Evolutionary conservation across 2,329 filamentous ascomycete genomes (phyloP), one percentile per base, ranked within the genome.

Genomic region (Dryadomyces sulphureus): DNA sequence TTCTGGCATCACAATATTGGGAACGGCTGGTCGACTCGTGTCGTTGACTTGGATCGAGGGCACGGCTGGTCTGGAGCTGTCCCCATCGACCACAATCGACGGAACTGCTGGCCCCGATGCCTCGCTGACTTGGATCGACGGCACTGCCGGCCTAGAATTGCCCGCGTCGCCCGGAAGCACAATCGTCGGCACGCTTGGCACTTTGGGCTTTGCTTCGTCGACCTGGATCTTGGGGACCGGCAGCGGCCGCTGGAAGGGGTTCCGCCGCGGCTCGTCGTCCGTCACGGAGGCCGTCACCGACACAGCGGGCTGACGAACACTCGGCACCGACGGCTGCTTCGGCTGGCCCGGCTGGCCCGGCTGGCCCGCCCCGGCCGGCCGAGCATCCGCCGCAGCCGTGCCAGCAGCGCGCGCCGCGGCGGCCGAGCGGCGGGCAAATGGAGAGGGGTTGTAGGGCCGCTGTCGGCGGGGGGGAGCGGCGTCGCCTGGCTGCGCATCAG

Each of bases 401-500:
- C 75, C 68, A 72, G 63, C 53, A 77, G 69, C 69, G 62, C 73
- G 55, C 57, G 61, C 58, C 63, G 69, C 41, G 50, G 51, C 49
- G 22, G 43, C 17, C 19, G 19, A 7, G 35, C 22, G 51, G 53
- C 55, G 50, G 51, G 48, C 50, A 49, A 45, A 45, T 14, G 44
- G 14, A 12, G 42, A 38, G 22, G 21, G 24, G 42, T 34, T 34
- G 9, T 20, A 35, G n/a, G 19, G 38, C 24, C 36, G 19, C 3
- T 22, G 22, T 39, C 11, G 22, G 12, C 38, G 25, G 16, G 34
- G 5, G 27, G 51, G 49, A 56, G 61, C 56, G 51, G 55, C 55
- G 56, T 51, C 67, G 62, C 72, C 69, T 66, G 74, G 68, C 64
- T 81, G 83, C 67, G 76, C 65, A 77, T 87, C 81, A 72, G 83